phyloP scores from a whole-genome alignment of 2,329 filamentous ascomycete species.

The Teratosphaeria viscida region DNA sequence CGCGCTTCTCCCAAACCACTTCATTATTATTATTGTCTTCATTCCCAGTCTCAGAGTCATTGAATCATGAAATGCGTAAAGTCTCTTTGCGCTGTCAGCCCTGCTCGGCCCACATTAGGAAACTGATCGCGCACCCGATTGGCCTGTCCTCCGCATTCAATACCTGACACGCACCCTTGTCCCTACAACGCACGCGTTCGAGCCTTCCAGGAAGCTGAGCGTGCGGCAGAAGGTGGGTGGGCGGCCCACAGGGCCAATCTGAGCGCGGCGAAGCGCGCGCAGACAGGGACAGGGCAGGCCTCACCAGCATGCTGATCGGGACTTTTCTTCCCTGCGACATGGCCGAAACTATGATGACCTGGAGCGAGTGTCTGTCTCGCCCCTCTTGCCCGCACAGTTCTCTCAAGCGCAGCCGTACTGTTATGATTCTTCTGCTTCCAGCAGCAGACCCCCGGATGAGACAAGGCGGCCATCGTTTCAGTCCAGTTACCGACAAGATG shows the following conservation, averaged over 20 bases:
- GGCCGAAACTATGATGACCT: background rate
- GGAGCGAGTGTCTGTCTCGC: background rate
- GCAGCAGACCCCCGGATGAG: background rate
- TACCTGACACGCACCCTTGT: background rate
- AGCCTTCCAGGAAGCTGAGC: background rate
- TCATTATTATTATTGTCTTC: background rate
- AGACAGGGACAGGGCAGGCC: background rate
- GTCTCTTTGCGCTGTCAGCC: background rate
- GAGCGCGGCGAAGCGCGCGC: background rate
- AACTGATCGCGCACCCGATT: background rate
- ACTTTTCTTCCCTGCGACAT: background rate
- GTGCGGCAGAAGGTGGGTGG: background rate
- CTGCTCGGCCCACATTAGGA: background rate
- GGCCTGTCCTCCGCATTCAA: background rate
- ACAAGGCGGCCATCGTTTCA: background rate
- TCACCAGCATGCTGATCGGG: background rate
- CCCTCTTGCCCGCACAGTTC: background rate
- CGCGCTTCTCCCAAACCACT: background rate
- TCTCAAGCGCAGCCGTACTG: background rate
- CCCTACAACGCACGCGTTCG: background rate
- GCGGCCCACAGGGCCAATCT: background rate
- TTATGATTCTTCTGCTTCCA: background rate
- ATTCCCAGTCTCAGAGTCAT: background rate
- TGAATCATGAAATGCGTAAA: background rate
- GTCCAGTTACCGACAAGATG: background rate